A percentile compares a stretch with the other conserved stretches of the same genome.
Conservation (phyloP, 495 filamentous ascomycete species). For the Peziza echinospora region DNA sequence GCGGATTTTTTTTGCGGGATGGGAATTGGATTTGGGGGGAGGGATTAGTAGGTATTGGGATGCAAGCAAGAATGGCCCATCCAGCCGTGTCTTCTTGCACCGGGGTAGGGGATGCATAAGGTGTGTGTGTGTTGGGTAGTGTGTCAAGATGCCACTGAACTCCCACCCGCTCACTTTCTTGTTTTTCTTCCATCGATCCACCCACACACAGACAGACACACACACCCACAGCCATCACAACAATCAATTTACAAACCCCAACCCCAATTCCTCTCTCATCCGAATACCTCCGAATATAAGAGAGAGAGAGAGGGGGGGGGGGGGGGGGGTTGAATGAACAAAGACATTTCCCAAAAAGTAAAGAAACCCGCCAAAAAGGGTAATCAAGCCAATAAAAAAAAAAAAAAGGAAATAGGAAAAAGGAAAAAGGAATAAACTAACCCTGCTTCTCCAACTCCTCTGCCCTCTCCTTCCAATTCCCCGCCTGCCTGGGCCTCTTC, state of each 20-base stretch:
- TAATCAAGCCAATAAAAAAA: too few relatives aligned
- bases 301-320: neutral
- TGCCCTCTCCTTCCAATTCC: conserved; percentile 17
- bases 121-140: too few relatives aligned
- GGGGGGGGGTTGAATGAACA: neutral
- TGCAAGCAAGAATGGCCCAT: neutral
- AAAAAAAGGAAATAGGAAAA: too few relatives aligned
- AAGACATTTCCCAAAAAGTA: neutral
- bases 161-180: too few relatives aligned
- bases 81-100: neutral
- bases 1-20: neutral
- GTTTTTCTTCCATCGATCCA: too few relatives aligned
- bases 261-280: too few relatives aligned
- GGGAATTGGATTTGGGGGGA: neutral
- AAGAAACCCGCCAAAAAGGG: neutral
- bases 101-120: too few relatives aligned
- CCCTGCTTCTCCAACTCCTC: conserved; percentile 13
- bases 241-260: too few relatives aligned
- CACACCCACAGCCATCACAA: too few relatives aligned
- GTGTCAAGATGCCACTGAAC: too few relatives aligned
- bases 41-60: neutral
- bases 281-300: neutral
- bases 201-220: too few relatives aligned
- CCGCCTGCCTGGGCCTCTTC: conserved; percentile 3
- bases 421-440: too few relatives aligned